Evolutionary conservation across 2,329 filamentous ascomycete genomes (phyloP).

Genomic region (Eutypella sp.): DNA sequence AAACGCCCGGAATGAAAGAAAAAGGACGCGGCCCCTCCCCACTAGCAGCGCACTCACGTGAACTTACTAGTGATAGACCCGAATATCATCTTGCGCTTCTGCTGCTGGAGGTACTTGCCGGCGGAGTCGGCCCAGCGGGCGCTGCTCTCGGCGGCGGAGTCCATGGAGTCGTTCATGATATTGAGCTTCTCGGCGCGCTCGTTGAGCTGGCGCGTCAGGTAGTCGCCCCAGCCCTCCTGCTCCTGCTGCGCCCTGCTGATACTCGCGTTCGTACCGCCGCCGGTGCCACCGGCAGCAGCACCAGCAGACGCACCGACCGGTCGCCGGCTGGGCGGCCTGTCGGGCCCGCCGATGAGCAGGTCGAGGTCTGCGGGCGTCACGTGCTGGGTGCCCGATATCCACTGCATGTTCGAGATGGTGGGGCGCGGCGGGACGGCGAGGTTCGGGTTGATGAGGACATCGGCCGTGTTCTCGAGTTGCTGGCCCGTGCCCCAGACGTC

Average conservation of each 20-base stretch:
- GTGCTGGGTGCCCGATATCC: conserved; percentile 93
- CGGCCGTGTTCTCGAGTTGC: conserved; percentile 56
- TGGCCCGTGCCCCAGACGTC: conserved; percentile 77
- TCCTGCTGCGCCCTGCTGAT: background rate
- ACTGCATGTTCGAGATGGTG: conserved; percentile 92
- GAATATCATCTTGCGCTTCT: conserved; percentile 80
- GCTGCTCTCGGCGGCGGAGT: conserved; percentile 74
- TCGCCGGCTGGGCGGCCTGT: conserved; percentile 80
- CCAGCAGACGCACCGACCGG: conserved; percentile 49
- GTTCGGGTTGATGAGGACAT: conserved; percentile 74
- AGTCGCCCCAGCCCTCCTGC: conserved; percentile 68
- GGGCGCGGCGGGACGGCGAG: conserved; percentile 72
- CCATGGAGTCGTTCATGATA: conserved; percentile 78
- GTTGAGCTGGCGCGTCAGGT: conserved; percentile 80
- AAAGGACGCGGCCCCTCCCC: too few species aligned
- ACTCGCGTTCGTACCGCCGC: background rate
- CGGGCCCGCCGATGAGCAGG: conserved; percentile 80
- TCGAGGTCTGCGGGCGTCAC: conserved; percentile 85
- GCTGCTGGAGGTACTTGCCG: conserved; percentile 76
- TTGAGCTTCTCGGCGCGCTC: conserved; percentile 86
- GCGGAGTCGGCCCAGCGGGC: conserved; percentile 83
- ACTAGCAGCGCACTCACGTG: conserved; percentile 10
- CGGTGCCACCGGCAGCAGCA: conserved; percentile 4
- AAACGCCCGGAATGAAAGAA: too few species aligned
- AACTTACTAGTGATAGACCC: conserved; percentile 63